Conservation (phyloP, 805 yeast species). For the Cyberlindnera galapagoensis region DNA sequence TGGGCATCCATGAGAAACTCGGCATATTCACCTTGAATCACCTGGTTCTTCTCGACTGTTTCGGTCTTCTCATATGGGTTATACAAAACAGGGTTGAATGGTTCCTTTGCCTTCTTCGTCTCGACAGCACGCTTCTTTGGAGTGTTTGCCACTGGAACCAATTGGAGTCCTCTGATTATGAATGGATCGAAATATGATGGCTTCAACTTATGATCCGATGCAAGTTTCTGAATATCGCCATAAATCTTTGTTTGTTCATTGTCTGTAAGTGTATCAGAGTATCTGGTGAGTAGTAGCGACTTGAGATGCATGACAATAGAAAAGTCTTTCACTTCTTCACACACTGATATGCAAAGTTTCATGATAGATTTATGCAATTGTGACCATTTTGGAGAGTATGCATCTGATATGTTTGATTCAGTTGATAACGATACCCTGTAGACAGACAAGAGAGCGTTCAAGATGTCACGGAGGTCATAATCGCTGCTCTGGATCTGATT, state of each 20-base stretch:
- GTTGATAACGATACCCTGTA: slow-evolving; percentile 46
- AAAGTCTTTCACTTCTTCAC: slow-evolving; percentile 44
- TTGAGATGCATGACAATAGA: slow-evolving; percentile 40
- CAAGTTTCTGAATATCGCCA: slow-evolving; percentile 27
- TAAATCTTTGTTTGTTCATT: slow-evolving; percentile 49
- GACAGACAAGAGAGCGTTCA: slow-evolving; percentile 42
- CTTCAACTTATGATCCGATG: slow-evolving; percentile 20
- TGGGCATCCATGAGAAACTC: slow-evolving; percentile 54
- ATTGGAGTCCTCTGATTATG: slow-evolving; percentile 45
- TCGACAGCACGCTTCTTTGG: slow-evolving; percentile 16
- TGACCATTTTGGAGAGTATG: slow-evolving; percentile 42
- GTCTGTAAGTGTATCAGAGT: slow-evolving; percentile 43
- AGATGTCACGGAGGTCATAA: slow-evolving; percentile 33
- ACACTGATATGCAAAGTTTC: slow-evolving; percentile 44
- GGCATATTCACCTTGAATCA: slow-evolving; percentile 59
- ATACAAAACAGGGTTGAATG: slow-evolving; percentile 39
- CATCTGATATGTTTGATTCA: slow-evolving; percentile 24
- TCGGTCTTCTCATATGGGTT: slow-evolving; percentile 44
- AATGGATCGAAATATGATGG: slow-evolving; percentile 69
- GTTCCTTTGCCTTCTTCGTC: slow-evolving; percentile 8
- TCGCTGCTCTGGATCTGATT: too few relatives aligned
- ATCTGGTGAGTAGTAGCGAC: slow-evolving; percentile 48
- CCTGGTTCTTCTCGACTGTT: slow-evolving; percentile 22
- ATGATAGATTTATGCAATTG: slow-evolving; percentile 51
- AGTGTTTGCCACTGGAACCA: slow-evolving; percentile 25